phyloP scores from a whole-genome alignment of 192 early-diverging fungal species.

The Physocladia obscura region DNA sequence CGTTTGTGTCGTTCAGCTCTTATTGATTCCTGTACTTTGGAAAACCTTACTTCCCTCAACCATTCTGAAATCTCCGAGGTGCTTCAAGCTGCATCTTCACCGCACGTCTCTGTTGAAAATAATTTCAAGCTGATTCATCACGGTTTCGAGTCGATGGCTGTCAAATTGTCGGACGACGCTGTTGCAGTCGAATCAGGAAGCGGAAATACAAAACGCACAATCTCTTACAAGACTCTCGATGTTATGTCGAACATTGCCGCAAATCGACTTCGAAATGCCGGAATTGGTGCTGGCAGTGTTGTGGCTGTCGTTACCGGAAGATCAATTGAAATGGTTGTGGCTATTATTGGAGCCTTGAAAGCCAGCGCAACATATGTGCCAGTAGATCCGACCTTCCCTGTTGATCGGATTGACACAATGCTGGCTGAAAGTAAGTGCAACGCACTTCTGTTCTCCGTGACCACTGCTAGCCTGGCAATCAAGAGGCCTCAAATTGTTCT shows the following conservation, averaged over 20 bases:
- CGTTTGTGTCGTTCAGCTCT: too few relatives aligned
- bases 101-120: too few relatives aligned
- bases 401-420: constrained; percentile 36
- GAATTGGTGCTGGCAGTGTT: constrained; percentile 14
- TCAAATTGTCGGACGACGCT: too few relatives aligned
- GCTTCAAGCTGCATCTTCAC: too few relatives aligned
- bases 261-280: not conserved
- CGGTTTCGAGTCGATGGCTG: too few relatives aligned
- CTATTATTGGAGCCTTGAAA: constrained; percentile 31
- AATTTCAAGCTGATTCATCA: too few relatives aligned
- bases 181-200: too few relatives aligned
- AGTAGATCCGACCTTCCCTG: constrained; percentile 18
- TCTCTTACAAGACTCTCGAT: not conserved
- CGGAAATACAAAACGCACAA: too few relatives aligned
- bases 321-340: constrained; percentile 34
- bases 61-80: too few relatives aligned
- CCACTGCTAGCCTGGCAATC: not conserved
- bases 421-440: not conserved
- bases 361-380: constrained; percentile 37
- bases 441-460: constrained; percentile 4
- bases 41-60: too few relatives aligned
- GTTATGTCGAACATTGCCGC: not conserved
- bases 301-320: constrained; percentile 27
- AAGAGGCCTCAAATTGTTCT: not conserved
- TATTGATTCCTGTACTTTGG: too few relatives aligned